phyloP scores from a whole-genome alignment of 306 rosid species.

The Begonia peltatifolia region DNA sequence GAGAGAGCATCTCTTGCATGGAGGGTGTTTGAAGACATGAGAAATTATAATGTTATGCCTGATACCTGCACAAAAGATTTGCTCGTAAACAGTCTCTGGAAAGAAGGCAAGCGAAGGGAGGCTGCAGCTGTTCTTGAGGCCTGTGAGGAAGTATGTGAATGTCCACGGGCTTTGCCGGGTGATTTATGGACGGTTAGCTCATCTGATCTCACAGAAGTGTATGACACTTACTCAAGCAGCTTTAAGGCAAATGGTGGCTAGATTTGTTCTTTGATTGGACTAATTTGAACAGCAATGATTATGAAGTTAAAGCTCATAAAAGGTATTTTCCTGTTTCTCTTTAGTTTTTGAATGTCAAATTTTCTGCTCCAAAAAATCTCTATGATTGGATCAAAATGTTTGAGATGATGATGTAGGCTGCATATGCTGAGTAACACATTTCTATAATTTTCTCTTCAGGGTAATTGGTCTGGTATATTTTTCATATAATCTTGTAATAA shows the following conservation, averaged over 20 bases:
- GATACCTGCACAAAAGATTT: conserved; percentile 57
- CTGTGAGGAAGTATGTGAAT: conserved; percentile 31
- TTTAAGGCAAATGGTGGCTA: conserved; percentile 16
- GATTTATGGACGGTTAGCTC: conserved; percentile 72
- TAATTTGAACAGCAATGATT: no score
- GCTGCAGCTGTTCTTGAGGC: conserved; percentile 64
- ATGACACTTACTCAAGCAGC: conserved; percentile 42
- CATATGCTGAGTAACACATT: no score
- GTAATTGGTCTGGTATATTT: no score
- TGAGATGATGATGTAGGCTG: no score
- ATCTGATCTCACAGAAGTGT: conserved; percentile 44
- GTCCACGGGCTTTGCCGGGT: conserved; percentile 44
- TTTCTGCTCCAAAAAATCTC: no score
- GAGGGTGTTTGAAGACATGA: conserved; percentile 66
- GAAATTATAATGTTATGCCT: conserved; percentile 38
- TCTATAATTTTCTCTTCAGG: no score
- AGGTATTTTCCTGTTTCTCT: no score
- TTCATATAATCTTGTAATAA: no score
- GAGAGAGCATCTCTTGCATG: conserved; percentile 59
- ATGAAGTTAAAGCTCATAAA: no score
- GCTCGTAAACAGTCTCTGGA: conserved; percentile 83
- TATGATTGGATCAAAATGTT: no score
- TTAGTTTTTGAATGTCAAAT: no score
- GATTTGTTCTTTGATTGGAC: no score
- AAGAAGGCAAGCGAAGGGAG: conserved; percentile 69